Percentiles rank a stretch among this genome's conserved stretches.
These are phyloP conservation scores for Colletotrichum chrysophilum DNA, from an alignment of 2,329 filamentous ascomycete species.

Conservation along the genomic window DNA sequence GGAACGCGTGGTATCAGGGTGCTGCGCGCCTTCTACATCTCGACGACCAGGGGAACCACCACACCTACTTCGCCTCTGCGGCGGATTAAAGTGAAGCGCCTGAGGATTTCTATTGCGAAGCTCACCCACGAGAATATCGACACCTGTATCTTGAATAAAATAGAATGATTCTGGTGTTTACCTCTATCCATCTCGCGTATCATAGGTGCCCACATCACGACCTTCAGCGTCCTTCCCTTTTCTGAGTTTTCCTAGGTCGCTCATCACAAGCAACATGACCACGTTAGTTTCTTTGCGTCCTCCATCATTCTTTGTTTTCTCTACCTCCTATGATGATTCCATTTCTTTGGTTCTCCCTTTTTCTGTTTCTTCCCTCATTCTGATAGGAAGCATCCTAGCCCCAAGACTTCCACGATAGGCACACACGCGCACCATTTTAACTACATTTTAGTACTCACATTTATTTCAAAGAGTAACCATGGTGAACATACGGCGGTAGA, in stretches of 20 bases:
- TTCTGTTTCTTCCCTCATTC: background rate
- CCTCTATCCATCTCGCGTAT: background rate
- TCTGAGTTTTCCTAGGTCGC: background rate
- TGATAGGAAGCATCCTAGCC: background rate
- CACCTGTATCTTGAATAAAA: background rate
- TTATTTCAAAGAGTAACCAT: background rate
- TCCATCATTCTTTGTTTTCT: too few species aligned
- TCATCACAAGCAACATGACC: background rate
- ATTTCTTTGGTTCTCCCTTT: background rate
- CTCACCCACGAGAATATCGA: rapidly evolving
- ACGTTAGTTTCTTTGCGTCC: too few species aligned
- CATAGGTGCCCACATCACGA: background rate
- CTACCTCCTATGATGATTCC: too few species aligned
- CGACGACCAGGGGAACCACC: background rate
- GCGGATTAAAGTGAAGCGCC: background rate
- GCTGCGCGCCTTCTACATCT: background rate
- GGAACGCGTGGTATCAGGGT: background rate
- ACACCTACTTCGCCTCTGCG: background rate
- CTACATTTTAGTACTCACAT: background rate
- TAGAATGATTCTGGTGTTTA: background rate
- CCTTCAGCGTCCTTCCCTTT: background rate
- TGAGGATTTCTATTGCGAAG: background rate
- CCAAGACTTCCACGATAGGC: background rate
- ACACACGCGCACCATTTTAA: background rate
- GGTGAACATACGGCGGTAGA: background rate